Evolutionary conservation across 306 rosid genomes (phyloP).

Genomic region (Alnus rubra): DNA sequence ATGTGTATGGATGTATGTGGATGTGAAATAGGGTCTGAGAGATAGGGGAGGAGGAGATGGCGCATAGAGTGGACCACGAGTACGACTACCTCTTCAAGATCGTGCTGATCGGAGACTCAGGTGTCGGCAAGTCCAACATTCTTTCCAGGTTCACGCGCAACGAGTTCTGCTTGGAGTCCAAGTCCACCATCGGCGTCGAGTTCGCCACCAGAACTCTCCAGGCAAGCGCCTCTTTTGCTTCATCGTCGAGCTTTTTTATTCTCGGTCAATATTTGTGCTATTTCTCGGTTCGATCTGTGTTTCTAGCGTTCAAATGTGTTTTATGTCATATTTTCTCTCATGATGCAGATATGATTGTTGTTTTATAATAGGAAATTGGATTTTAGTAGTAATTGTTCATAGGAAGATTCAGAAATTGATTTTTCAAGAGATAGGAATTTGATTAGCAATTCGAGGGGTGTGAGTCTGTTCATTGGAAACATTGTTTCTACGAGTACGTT

Average conservation of each 20-base stretch:
- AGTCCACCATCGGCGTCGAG: constrained; percentile 97
- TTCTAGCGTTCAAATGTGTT: not conserved
- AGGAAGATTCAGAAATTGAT: not conserved
- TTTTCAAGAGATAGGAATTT: not conserved
- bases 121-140: constrained; percentile 96
- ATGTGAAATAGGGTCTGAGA: constrained; percentile 38
- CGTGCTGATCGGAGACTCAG: constrained; percentile 97
- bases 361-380: not conserved
- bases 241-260: not conserved
- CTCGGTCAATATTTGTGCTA: not conserved
- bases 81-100: constrained; percentile 95
- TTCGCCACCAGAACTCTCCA: constrained; percentile 96
- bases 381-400: no score
- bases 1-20: constrained; percentile 1
- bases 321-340: not conserved
- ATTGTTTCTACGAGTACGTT: not conserved
- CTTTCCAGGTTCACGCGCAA: constrained; percentile 95
- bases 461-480: not conserved
- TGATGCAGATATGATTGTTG: not conserved
- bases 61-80: constrained; percentile 93
- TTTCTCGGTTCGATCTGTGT: not conserved
- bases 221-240: constrained; percentile 40
- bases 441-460: not conserved
- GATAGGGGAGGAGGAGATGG: constrained; percentile 68
- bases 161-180: constrained; percentile 97